These are phyloP conservation scores for Leersia perrieri DNA, from an alignment of 176 grass and related monocot species.

Conservation along the genomic window DNA sequence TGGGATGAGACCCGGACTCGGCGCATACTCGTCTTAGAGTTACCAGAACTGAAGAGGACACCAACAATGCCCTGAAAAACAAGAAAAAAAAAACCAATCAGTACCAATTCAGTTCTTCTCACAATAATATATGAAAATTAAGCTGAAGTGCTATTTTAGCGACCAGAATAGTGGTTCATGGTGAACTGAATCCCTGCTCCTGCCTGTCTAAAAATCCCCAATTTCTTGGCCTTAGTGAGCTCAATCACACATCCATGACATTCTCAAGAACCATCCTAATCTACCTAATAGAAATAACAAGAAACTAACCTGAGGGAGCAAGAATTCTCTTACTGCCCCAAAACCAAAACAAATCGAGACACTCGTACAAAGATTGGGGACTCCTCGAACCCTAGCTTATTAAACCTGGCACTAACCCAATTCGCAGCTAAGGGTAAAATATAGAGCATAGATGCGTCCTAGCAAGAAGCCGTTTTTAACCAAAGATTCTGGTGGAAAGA, in stretches of 20 bases:
- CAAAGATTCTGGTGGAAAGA: background rate
- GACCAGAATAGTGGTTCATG: background rate
- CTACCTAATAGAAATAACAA: background rate
- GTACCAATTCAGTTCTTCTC: background rate
- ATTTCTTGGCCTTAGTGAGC: background rate
- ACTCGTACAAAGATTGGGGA: background rate
- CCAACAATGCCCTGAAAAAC: background rate
- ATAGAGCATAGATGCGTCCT: background rate
- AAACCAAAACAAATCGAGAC: background rate
- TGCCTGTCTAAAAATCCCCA: background rate
- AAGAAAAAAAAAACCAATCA: background rate
- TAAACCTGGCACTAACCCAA: background rate
- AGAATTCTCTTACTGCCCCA: background rate
- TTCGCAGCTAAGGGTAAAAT: background rate
- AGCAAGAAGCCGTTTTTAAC: background rate
- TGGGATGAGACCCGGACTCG: slow-evolving; percentile 82
- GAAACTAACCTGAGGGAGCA: background rate
- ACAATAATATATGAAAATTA: background rate
- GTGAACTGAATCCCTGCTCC: background rate
- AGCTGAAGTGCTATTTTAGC: background rate
- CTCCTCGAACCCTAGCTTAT: background rate
- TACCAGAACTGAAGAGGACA: background rate
- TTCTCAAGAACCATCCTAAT: background rate
- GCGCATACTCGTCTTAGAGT: slow-evolving; percentile 48
- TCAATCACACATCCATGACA: background rate